Base-by-base conservation (phyloP, 1,284 basidiomycete species). In the Tilletiaria anomala region DNA sequence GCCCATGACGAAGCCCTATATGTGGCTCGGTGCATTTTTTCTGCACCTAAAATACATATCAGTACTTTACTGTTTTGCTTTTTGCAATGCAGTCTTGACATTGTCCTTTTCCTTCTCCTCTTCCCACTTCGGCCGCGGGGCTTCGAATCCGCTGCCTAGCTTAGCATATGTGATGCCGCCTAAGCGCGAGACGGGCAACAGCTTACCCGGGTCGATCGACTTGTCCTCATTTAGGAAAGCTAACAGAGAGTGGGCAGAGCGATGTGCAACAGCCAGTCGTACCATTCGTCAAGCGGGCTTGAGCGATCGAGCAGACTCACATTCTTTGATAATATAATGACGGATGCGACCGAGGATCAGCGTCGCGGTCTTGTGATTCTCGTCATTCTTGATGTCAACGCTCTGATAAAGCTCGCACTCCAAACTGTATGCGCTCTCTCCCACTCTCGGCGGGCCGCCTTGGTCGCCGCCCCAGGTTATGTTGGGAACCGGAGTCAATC, bases 351-450 rank as follows among this genome's bases (percentile, higher is more conserved):
- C 58, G 4, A 61, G 31, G 4, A 58, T 51, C 14, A 61, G 38
- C 2, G 51, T 58, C 4, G 56, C 53, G 0, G 56, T 56, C 37
- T 56, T 54, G 39, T 53, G 46, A 22, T 50, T 53, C 16, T 42
- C 42, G n/a, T 42, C 54, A 20, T 56, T 53, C 24, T 41, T 35
- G 20, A 53, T 50, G 3, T 58, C 50, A 12, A 47, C 45, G 1
- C 33, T 40, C 39, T 50, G 47, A n/a, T 58, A 48, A 12, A 61
- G 43, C 20, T 51, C 40, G 44, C 54, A 54, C 31, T 61, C 58
- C 50, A 61, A 51, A 15, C 54, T 50, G 40, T 58, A 54, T 16
- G 58, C 55, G 2, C 47, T 41, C 34, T 61, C 58, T 35, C 52
- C 54, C 11, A 61, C 47, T 0, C 54, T 41, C 2, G 58, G 56